These are phyloP conservation scores for Sclerotinia sclerotiorum DNA, from an alignment of 2,329 filamentous ascomycete genomes.

Conservation along the genomic window DNA sequence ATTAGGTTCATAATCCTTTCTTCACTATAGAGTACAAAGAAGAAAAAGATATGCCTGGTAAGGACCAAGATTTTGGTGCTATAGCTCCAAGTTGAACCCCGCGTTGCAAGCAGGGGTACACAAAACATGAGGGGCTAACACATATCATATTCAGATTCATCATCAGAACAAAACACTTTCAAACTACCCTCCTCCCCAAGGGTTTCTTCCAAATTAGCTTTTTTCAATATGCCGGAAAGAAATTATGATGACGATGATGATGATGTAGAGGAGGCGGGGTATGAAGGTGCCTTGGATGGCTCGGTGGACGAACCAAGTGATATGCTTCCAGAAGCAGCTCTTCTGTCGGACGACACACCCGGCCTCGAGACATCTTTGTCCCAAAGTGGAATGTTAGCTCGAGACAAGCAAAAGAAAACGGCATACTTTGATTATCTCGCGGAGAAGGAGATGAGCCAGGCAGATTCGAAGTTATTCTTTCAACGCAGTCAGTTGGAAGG, in stretches of 20 bases:
- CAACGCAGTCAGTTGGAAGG: constrained; percentile 73
- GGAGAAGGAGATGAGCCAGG: constrained; percentile 91
- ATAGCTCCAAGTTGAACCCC: constrained; percentile 6
- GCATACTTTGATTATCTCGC: constrained; percentile 91
- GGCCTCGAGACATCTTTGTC: constrained; percentile 32
- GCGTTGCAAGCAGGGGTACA: constrained; percentile 22
- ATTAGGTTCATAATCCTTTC: neutral
- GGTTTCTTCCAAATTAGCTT: constrained; percentile 1
- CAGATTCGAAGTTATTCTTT: constrained; percentile 94
- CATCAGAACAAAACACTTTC: neutral
- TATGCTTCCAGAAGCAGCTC: constrained; percentile 37
- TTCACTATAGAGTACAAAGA: neutral
- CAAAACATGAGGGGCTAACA: constrained; percentile 19
- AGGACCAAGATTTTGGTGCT: neutral
- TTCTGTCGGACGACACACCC: constrained; percentile 32
- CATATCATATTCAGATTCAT: constrained; percentile 17
- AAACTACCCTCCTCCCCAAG: constrained; percentile 7
- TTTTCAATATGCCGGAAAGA: constrained; percentile 10
- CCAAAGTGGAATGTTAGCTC: constrained; percentile 53
- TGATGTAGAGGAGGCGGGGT: neutral
- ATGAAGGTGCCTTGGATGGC: constrained; percentile 27
- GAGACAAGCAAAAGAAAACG: constrained; percentile 67
- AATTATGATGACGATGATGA: neutral
- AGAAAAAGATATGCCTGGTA: constrained; percentile 17
- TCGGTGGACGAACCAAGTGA: constrained; percentile 30